These are phyloP conservation scores for Monosporascus ibericus DNA, from an alignment of 2,329 filamentous ascomycete genomes.

Conservation along the genomic window DNA sequence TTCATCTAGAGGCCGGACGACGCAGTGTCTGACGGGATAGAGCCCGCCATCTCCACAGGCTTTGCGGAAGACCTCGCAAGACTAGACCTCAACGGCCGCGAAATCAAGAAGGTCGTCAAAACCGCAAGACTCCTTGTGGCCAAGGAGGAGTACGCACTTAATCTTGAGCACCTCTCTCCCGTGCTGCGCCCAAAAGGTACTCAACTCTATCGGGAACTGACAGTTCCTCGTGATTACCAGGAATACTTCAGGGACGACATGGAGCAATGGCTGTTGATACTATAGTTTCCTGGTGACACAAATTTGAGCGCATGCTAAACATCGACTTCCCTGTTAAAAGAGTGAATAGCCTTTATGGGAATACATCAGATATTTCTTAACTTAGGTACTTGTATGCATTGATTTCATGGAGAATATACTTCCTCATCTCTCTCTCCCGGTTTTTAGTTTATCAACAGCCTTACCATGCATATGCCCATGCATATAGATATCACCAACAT, in stretches of 20 bases:
- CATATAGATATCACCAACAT: slow-evolving; percentile 29
- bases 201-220: too few species aligned
- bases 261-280: too few species aligned
- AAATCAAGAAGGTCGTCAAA: not conserved
- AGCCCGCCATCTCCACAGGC: not conserved
- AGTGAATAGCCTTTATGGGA: too few species aligned
- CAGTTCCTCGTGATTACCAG: too few species aligned
- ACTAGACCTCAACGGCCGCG: not conserved
- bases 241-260: too few species aligned
- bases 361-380: too few species aligned
- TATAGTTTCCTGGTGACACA: too few species aligned
- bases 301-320: too few species aligned
- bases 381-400: too few species aligned
- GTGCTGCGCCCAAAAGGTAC: not conserved
- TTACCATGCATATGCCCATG: slow-evolving; percentile 28
- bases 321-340: too few species aligned
- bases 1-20: not conserved
- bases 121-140: not conserved
- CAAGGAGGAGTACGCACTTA: not conserved
- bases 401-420: not conserved
- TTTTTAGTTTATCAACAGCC: slow-evolving; percentile 14
- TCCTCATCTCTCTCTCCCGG: not conserved
- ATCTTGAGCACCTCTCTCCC: not conserved
- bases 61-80: not conserved
- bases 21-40: not conserved